phyloP scores from a whole-genome alignment of 306 rosid genomes.

The Carpinus viminea region DNA sequence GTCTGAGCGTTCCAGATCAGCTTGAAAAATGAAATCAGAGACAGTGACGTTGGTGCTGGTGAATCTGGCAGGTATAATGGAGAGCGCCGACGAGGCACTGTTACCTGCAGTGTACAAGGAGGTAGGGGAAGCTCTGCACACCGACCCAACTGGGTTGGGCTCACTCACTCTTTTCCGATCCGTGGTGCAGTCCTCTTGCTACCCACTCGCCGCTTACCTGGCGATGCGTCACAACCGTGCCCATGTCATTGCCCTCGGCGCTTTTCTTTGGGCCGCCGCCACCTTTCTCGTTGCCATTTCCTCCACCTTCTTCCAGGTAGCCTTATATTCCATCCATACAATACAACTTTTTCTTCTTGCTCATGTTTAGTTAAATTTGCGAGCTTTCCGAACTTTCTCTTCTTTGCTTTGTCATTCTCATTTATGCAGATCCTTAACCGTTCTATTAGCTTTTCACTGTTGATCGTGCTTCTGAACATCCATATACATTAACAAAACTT shows the following conservation, averaged over 20 bases:
- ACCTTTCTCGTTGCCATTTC: constrained; percentile 68
- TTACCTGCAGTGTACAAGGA: constrained; percentile 80
- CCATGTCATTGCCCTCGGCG: constrained; percentile 65
- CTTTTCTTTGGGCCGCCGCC: constrained; percentile 72
- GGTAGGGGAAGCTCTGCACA: constrained; percentile 63
- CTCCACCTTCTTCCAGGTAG: constrained; percentile 63
- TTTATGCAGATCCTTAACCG: too few species aligned
- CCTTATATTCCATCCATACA: background rate
- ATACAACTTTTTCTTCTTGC: background rate
- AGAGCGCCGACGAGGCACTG: constrained; percentile 71
- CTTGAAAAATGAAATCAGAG: constrained; percentile 55
- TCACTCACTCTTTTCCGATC: constrained; percentile 80
- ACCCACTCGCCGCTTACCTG: constrained; percentile 75
- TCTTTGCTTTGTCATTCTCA: background rate
- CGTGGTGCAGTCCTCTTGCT: constrained; percentile 66
- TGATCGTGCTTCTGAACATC: too few species aligned
- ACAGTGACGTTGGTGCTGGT: constrained; percentile 54
- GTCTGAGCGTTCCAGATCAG: background rate
- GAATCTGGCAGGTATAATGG: constrained; percentile 69
- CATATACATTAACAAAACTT: too few species aligned
- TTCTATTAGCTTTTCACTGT: too few species aligned
- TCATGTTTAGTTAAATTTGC: background rate
- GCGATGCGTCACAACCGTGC: constrained; percentile 75
- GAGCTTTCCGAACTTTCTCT: background rate
- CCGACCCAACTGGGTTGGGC: constrained; percentile 76